Evolutionary conservation across 139 green algal genomes (phyloP).

Genomic region (Coccomyxa sp.): DNA sequence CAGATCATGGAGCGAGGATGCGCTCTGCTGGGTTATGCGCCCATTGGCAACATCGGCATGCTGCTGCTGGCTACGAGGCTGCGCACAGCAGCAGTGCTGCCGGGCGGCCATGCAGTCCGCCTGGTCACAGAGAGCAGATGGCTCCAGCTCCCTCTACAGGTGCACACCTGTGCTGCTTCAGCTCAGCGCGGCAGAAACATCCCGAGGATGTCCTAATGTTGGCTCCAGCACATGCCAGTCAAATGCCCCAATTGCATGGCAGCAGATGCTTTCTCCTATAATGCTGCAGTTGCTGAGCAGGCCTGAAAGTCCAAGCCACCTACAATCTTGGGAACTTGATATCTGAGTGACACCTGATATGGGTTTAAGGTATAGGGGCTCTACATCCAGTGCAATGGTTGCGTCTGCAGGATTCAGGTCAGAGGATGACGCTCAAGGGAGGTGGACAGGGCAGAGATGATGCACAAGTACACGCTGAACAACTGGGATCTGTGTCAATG

Average conservation of each 20-base stretch:
- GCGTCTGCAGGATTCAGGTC: neutral
- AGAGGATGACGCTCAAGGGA: constrained; percentile 21
- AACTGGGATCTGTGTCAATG: neutral
- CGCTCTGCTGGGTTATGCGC: constrained; percentile 81
- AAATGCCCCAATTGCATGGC: no score
- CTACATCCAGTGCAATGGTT: neutral
- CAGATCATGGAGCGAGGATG: constrained; percentile 48
- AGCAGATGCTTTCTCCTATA: neutral
- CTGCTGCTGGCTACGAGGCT: constrained; percentile 82
- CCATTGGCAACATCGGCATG: constrained; percentile 60
- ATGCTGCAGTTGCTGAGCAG: neutral
- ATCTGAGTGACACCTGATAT: neutral
- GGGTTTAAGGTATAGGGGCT: neutral
- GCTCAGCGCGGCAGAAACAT: neutral
- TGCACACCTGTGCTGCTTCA: constrained; percentile 19
- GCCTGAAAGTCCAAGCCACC: neutral
- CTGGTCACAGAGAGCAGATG: constrained; percentile 76
- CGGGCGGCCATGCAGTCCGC: constrained; percentile 83
- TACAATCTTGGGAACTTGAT: neutral
- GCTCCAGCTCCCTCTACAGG: constrained; percentile 72
- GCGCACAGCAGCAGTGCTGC: constrained; percentile 64
- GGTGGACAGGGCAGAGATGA: constrained; percentile 32
- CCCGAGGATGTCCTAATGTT: neutral
- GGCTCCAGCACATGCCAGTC: neutral
- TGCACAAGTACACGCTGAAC: constrained; percentile 37